phyloP scores from a whole-genome alignment of 257 asterid genomes.

The Salvia rosmarinus region DNA sequence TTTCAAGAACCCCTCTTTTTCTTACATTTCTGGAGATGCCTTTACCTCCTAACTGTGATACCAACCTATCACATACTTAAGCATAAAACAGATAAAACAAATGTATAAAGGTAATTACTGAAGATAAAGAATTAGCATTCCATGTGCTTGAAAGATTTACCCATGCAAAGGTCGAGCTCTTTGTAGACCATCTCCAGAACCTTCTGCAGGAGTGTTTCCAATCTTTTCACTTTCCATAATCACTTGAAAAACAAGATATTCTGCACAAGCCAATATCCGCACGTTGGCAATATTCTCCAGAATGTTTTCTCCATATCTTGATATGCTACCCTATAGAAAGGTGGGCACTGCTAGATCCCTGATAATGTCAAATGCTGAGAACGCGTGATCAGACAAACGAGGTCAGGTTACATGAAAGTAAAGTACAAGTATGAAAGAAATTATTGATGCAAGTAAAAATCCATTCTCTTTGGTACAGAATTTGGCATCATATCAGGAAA shows the following conservation, averaged over 20 bases:
- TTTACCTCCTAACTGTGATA: slow-evolving; percentile 8
- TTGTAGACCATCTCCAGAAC: slow-evolving; percentile 50
- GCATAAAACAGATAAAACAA: slow-evolving; percentile 4
- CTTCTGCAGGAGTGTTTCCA: slow-evolving; percentile 52
- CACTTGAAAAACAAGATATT: slow-evolving; percentile 44
- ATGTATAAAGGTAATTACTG: not conserved
- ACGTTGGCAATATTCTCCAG: slow-evolving; percentile 48
- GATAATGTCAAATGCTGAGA: slow-evolving; percentile 40
- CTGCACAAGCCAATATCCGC: slow-evolving; percentile 55
- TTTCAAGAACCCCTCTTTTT: not conserved
- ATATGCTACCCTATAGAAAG: slow-evolving; percentile 53
- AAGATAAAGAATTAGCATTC: slow-evolving; percentile 6
- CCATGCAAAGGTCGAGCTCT: slow-evolving; percentile 70
- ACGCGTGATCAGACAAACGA: slow-evolving; percentile 18
- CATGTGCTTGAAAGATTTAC: slow-evolving; percentile 45
- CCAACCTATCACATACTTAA: not conserved
- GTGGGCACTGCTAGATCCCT: slow-evolving; percentile 41
- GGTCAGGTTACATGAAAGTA: slow-evolving; percentile 19
- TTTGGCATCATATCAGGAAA: slow-evolving; percentile 24
- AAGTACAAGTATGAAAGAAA: slow-evolving; percentile 11
- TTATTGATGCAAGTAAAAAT: slow-evolving; percentile 21
- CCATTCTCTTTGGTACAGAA: slow-evolving; percentile 9
- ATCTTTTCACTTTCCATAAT: slow-evolving; percentile 77
- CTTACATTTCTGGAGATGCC: not conserved
- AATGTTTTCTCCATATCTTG: slow-evolving; percentile 69